These are phyloP conservation scores for Laburnicola sp. DNA, from an alignment of 2,329 filamentous ascomycete genomes.

Conservation along the genomic window DNA sequence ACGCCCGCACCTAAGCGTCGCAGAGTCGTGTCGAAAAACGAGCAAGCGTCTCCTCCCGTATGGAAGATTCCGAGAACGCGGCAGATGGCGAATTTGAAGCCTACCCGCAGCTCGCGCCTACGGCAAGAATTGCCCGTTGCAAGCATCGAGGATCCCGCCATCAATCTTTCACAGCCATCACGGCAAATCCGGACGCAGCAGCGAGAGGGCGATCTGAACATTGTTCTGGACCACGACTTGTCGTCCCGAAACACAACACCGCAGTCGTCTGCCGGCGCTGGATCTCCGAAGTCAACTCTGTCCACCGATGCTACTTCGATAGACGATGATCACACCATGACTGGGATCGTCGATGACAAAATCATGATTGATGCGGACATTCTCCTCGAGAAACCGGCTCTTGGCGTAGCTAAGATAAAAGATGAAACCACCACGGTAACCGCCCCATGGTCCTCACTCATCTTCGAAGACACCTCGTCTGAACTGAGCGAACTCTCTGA, in stretches of 20 bases:
- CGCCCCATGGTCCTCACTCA: conserved; percentile 33
- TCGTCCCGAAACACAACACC: conserved; percentile 37
- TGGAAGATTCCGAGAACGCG: conserved; percentile 21
- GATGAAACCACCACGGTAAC: conserved; percentile 36
- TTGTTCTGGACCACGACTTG: conserved; percentile 33
- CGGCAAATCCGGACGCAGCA: conserved; percentile 39
- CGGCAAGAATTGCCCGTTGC: conserved; percentile 36
- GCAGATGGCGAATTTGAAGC: conserved; percentile 32
- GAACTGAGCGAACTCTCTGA: conserved; percentile 47
- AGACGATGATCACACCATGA: conserved; percentile 33
- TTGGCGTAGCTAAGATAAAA: conserved; percentile 37
- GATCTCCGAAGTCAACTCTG: conserved; percentile 40
- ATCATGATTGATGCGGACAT: conserved; percentile 28
- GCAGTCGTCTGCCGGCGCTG: conserved; percentile 28
- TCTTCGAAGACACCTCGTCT: conserved; percentile 37
- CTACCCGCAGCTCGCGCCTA: conserved; percentile 37
- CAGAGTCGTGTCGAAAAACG: conserved; percentile 12
- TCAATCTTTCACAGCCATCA: conserved; percentile 24
- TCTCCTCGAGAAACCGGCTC: conserved; percentile 24
- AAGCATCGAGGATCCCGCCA: conserved; percentile 37
- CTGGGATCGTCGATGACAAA: conserved; percentile 14
- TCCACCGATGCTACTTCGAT: conserved; percentile 46
- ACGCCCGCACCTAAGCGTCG: conserved; percentile 20
- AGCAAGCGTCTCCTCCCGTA: conserved; percentile 15
- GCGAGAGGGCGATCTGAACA: conserved; percentile 33